Conservation (phyloP, 2,329 filamentous ascomycete species). For the Fusarium poae region DNA sequence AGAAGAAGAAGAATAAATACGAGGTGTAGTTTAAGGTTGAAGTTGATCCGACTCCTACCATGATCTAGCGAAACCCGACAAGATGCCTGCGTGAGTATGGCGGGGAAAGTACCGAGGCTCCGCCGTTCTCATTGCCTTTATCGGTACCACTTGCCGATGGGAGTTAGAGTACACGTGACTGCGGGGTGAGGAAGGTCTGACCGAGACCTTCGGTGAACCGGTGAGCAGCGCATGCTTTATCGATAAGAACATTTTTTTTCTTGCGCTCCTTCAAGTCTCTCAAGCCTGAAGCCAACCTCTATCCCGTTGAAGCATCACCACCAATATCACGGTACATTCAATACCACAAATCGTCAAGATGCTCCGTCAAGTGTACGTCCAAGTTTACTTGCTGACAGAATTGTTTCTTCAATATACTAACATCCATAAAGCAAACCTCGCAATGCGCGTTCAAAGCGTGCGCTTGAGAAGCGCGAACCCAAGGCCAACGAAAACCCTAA, state of each 20-base stretch:
- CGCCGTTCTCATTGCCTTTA: conserved; percentile 33
- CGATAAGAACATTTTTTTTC: conserved; percentile 55
- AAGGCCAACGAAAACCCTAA: conserved; percentile 92
- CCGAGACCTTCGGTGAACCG: conserved; percentile 24
- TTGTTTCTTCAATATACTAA: background rate
- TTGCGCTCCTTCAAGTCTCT: conserved; percentile 28
- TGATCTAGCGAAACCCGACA: conserved; percentile 30
- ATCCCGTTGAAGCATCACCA: conserved; percentile 26
- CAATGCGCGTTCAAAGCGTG: conserved; percentile 91
- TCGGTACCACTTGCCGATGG: conserved; percentile 33
- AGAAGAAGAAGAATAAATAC: conserved; percentile 5
- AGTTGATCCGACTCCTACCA: conserved; percentile 26
- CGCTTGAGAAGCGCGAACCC: conserved; percentile 91
- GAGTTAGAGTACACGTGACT: conserved; percentile 52
- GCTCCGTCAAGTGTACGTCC: conserved; percentile 64
- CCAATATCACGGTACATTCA: conserved; percentile 26
- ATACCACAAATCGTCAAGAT: conserved; percentile 51
- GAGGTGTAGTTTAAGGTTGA: conserved; percentile 32
- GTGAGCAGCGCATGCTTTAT: conserved; percentile 46
- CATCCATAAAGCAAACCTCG: conserved; percentile 65
- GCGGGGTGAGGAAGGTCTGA: conserved; percentile 47
- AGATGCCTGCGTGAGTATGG: conserved; percentile 37
- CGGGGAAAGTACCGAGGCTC: conserved; percentile 51
- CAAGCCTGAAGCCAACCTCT: conserved; percentile 28
- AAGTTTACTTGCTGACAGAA: background rate